A percentile compares a stretch with the other conserved stretches of the same genome.
These are phyloP conservation scores for Huiozyma naganishii DNA, from an alignment of 805 yeast species.

Conservation along the genomic window DNA sequence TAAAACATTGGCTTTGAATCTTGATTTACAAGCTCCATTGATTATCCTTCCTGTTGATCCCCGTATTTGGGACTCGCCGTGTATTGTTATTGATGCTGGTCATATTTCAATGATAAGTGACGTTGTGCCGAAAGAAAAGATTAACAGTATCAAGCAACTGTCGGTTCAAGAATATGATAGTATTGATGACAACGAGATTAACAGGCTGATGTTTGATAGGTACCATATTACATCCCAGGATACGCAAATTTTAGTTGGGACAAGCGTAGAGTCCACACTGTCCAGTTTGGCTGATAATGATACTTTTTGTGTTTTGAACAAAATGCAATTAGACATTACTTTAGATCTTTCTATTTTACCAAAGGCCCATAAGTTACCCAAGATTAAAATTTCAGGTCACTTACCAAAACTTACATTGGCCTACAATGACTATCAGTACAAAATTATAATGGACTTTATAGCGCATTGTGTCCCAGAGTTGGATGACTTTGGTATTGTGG, in stretches of 20 bases:
- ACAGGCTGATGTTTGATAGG: conserved; percentile 79
- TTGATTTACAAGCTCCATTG: conserved; percentile 90
- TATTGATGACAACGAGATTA: conserved; percentile 35
- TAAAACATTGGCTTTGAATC: conserved; percentile 72
- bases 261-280: conserved; percentile 67
- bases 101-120: conserved; percentile 79
- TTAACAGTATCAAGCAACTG: conserved; percentile 59
- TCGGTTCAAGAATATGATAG: conserved; percentile 62
- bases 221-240: conserved; percentile 68
- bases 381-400: conserved; percentile 61
- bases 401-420: conserved; percentile 63
- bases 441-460: conserved; percentile 69
- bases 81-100: conserved; percentile 91
- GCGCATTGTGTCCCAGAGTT: conserved; percentile 34
- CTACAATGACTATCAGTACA: conserved; percentile 82
- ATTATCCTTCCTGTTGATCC: conserved; percentile 80
- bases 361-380: conserved; percentile 61
- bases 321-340: conserved; percentile 58
- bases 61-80: conserved; percentile 69
- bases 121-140: conserved; percentile 56
- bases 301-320: conserved; percentile 55
- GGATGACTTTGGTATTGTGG: neutral
- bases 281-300: conserved; percentile 46
- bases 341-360: conserved; percentile 83
- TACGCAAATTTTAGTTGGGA: conserved; percentile 82